Evolutionary conservation across 305 asterid species (phyloP).

Genomic region (Coffea humblotiana): DNA sequence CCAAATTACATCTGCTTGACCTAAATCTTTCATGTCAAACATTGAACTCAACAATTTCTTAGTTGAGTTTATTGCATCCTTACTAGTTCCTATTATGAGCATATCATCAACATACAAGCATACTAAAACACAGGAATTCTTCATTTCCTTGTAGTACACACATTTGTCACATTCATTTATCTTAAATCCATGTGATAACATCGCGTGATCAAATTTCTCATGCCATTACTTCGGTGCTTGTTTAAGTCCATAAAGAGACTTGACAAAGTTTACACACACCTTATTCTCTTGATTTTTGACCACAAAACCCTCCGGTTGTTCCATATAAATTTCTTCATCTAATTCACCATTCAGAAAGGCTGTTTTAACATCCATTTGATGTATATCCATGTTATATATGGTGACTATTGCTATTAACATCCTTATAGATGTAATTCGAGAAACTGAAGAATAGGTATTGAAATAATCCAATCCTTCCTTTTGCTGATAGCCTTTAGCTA

Average conservation of each 20-base stretch:
- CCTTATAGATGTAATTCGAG: slow-evolving; percentile 11
- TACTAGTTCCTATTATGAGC: neutral
- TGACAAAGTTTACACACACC: slow-evolving; percentile 7
- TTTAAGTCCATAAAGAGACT: slow-evolving; percentile 1
- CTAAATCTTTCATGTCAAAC: slow-evolving; percentile 4
- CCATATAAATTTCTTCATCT: slow-evolving; percentile 12
- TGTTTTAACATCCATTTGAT: slow-evolving; percentile 11
- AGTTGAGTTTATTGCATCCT: neutral
- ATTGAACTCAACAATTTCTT: neutral
- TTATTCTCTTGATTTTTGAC: neutral
- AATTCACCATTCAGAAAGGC: slow-evolving; percentile 1
- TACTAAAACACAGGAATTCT: too few relatives aligned
- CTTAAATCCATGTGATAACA: too few relatives aligned
- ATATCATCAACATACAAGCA: slow-evolving; percentile 7
- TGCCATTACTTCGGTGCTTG: slow-evolving; percentile 5
- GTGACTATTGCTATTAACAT: neutral
- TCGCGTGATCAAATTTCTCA: neutral
- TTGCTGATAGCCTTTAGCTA: neutral
- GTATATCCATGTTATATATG: neutral
- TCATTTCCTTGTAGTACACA: too few relatives aligned
- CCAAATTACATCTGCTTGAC: neutral
- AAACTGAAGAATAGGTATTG: neutral
- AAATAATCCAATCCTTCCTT: neutral
- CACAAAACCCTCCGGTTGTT: neutral
- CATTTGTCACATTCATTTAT: too few relatives aligned